Evolutionary conservation across 1,284 basidiomycete species (phyloP), one percentile per base, ranked within the genome.

Genomic region (Serendipita sp.): DNA sequence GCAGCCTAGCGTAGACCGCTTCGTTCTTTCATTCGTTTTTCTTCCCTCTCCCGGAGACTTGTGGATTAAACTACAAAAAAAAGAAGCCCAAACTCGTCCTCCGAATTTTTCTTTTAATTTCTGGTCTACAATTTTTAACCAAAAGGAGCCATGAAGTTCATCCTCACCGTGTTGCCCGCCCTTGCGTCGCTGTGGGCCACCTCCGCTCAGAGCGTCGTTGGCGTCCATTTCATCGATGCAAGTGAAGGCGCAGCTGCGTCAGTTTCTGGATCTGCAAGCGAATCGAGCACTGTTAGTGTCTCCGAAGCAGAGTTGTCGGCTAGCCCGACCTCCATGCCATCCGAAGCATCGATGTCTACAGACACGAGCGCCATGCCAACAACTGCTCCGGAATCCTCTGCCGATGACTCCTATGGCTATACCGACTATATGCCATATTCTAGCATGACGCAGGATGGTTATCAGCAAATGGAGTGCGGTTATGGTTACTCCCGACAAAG

Each of bases 381-480:
- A 26, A 8, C 22, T 30, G 53, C 53, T 3, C 53, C 55, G 5
- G 22, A n/a, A n/a, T 29, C 53, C 6, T 63, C 43, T 30, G 47
- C 15, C 4, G 30, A 58, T 44, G 17, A 26, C 41, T 15, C 34
- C 12, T 49, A n/a, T 49, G 62, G 29, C 15, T 41, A 53, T 26
- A 64, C 42, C 8, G 26, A 50, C 62, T 22, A 34, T n/a, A 55
- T 63, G 26, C 63, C 64, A 43, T 67, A 67, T 50, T 43, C 60
- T 15, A 61, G 62, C 35, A 84, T 83, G 74, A 74, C 73, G 72
- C 68, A 69, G 44, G 84, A 83, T 62, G 84, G 83, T 41, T 86
- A 85, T 72, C 76, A 76, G 70, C 79, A 76, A 70, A 73, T 86
- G 72, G 72, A 78, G 66, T 87, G 84, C 70, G 84, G 84, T 62